A percentile compares a stretch with the other conserved stretches of the same genome.
Conservation (phyloP, 148 eudicot species). For the Limonium bicolor region DNA sequence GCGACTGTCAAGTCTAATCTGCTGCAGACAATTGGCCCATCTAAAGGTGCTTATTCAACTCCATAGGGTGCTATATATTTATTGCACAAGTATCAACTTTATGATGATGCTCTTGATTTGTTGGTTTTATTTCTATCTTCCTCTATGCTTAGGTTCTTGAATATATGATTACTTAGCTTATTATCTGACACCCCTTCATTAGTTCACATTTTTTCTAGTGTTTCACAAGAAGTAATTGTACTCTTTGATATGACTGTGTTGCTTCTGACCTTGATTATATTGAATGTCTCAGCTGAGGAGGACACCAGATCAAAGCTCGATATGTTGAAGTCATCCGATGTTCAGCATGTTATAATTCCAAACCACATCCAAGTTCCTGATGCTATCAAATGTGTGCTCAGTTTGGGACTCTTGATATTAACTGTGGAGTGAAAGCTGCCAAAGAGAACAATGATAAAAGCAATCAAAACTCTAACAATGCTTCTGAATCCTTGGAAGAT, state of each 20-base stretch:
- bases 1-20: slow-evolving; percentile 13
- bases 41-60: no score
- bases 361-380: slow-evolving; percentile 68
- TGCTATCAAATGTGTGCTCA: slow-evolving; percentile 31
- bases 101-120: neutral
- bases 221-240: no score
- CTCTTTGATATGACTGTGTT: neutral
- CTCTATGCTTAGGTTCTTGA: neutral
- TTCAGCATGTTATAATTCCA: slow-evolving; percentile 52
- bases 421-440: slow-evolving; percentile 11
- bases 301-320: slow-evolving; percentile 24
- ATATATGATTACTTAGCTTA: no score
- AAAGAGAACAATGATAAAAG: slow-evolving; percentile 3
- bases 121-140: neutral
- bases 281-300: slow-evolving; percentile 19
- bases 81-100: no score
- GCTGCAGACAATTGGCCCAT: slow-evolving; percentile 7
- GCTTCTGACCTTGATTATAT: slow-evolving; percentile 1
- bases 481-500: slow-evolving; percentile 10
- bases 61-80: no score
- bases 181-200: no score
- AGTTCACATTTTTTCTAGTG: neutral
- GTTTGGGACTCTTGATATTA: slow-evolving; percentile 59
- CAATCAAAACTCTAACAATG: slow-evolving; percentile 9
- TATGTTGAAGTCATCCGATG: slow-evolving; percentile 23